Evolutionary conservation across 495 filamentous ascomycete genomes (phyloP).

Genomic region (Aspergillus leporis): DNA sequence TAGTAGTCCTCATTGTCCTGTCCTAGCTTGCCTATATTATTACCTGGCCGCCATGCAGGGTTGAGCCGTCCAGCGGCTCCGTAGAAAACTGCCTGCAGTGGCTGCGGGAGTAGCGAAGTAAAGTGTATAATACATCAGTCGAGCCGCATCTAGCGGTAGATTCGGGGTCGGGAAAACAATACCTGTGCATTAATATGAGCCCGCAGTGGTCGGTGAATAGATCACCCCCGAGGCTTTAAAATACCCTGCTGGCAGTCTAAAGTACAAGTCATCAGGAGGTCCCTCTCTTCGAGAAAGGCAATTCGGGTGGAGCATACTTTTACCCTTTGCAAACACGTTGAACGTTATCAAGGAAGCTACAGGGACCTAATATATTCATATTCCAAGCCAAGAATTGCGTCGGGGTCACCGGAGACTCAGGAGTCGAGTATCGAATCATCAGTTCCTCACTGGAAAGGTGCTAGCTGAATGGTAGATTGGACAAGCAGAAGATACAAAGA

Average conservation of each 20-base stretch:
- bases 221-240: slow-evolving; percentile 7
- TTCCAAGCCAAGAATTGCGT: slow-evolving; percentile 11
- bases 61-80: too few species aligned
- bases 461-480: neutral
- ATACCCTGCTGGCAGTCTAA: slow-evolving; percentile 1
- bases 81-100: too few species aligned
- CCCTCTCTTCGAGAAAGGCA: neutral
- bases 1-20: too few species aligned
- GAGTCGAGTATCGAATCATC: slow-evolving; percentile 2
- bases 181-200: slow-evolving; percentile 8
- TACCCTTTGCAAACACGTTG: slow-evolving; percentile 8
- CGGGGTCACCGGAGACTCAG: slow-evolving; percentile 1
- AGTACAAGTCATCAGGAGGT: neutral
- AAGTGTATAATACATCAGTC: too few species aligned
- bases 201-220: neutral
- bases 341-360: neutral
- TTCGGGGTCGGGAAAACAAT: too few species aligned
- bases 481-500: neutral
- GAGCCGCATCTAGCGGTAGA: too few species aligned
- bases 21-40: too few species aligned
- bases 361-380: slow-evolving; percentile 2
- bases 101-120: too few species aligned
- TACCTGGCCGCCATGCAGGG: too few species aligned
- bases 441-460: slow-evolving; percentile 2
- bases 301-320: neutral